phyloP scores from a whole-genome alignment of 371 early-diverging fungal species.

The Lichtheimia ramosa region DNA sequence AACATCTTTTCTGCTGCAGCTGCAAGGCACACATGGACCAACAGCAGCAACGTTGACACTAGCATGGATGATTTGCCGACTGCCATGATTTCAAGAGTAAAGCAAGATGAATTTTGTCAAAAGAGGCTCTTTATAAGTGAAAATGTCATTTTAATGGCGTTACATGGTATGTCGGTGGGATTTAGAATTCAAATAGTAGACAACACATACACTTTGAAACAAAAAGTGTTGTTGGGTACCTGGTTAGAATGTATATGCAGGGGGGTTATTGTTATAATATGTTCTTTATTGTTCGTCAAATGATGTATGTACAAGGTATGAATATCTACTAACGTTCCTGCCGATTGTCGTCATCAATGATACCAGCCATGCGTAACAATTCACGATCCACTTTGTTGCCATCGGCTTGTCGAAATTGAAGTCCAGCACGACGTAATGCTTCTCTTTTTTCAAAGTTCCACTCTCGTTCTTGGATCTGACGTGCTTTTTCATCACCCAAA shows the following conservation, averaged over 20 bases:
- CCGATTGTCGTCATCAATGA: slow-evolving; percentile 33
- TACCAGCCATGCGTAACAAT: slow-evolving; percentile 48
- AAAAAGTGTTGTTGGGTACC: neutral
- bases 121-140: too few species aligned
- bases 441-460: slow-evolving; percentile 64
- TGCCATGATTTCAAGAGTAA: too few species aligned
- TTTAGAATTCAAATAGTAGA: slow-evolving; percentile 4
- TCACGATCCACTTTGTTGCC: slow-evolving; percentile 44
- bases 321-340: slow-evolving; percentile 4
- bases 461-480: slow-evolving; percentile 42
- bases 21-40: slow-evolving; percentile 5
- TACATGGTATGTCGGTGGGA: slow-evolving; percentile 3
- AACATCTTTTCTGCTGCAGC: slow-evolving; percentile 28
- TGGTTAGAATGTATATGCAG: too few species aligned
- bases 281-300: neutral
- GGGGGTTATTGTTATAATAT: neutral
- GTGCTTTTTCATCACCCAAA: slow-evolving; percentile 48
- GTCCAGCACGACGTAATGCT: slow-evolving; percentile 40
- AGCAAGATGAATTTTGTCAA: too few species aligned
- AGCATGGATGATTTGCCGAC: slow-evolving; percentile 12
- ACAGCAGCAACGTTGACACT: slow-evolving; percentile 19
- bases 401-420: slow-evolving; percentile 47
- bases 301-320: neutral
- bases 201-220: neutral
- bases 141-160: too few species aligned